A percentile compares a stretch with the other conserved stretches of the same genome.
Evolutionary conservation across 2,329 filamentous ascomycete species (phyloP).

Genomic region (Pestalotiopsis sp.): DNA sequence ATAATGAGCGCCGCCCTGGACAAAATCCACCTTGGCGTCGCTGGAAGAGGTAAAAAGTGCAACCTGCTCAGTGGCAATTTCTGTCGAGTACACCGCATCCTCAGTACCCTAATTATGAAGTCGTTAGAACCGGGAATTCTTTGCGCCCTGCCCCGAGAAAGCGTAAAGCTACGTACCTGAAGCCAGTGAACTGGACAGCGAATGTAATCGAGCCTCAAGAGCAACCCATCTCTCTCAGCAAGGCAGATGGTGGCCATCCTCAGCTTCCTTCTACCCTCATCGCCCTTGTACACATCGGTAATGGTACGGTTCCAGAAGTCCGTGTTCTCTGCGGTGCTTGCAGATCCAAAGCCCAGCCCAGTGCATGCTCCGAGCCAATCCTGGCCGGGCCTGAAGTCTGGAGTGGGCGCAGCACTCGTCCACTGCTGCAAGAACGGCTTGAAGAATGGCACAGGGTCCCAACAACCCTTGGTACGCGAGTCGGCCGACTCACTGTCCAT

Average conservation of each 20-base stretch:
- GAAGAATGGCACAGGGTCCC: conserved; percentile 48
- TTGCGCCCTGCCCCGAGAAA: not conserved
- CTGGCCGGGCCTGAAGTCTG: conserved; percentile 50
- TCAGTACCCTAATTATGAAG: conserved; percentile 40
- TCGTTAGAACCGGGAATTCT: not conserved
- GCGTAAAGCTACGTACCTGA: conserved; percentile 38
- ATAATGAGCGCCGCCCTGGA: conserved; percentile 51
- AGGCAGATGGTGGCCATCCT: conserved; percentile 48
- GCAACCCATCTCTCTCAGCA: conserved; percentile 49
- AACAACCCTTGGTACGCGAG: conserved; percentile 49
- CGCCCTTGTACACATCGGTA: conserved; percentile 48
- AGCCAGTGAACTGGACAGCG: conserved; percentile 56
- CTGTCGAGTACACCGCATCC: conserved; percentile 45
- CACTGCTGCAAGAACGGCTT: conserved; percentile 45
- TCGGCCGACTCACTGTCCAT: conserved; percentile 55
- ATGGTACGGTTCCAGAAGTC: conserved; percentile 50
- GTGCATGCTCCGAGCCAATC: conserved; percentile 48
- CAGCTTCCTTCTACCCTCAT: conserved; percentile 51
- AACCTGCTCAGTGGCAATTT: conserved; percentile 49
- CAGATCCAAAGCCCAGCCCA: conserved; percentile 47
- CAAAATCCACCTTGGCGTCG: conserved; percentile 43
- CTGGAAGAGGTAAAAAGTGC: conserved; percentile 50
- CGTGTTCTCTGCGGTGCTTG: conserved; percentile 36
- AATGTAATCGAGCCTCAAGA: conserved; percentile 47
- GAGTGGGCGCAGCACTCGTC: conserved; percentile 39